Conservation (phyloP, 306 rosid species). For the Quercus suber region DNA sequence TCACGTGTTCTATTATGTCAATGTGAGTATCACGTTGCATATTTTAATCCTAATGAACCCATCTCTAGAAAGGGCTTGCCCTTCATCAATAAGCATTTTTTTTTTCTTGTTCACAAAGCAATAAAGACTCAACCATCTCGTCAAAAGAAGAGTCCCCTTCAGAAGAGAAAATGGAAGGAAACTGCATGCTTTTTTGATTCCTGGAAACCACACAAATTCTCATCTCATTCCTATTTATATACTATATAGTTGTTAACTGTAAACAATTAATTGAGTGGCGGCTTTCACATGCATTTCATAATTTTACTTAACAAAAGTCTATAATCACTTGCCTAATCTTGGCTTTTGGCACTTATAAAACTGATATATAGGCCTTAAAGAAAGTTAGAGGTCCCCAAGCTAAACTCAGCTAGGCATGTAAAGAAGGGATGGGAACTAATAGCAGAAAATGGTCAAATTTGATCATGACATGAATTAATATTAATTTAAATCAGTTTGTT, state of each 20-base stretch:
- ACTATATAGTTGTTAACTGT: not conserved
- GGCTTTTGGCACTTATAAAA: not conserved
- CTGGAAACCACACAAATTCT: not conserved
- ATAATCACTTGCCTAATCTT: no score
- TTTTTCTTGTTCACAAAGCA: not conserved
- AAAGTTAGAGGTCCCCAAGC: not conserved
- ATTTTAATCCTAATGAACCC: no score
- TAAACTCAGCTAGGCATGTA: not conserved
- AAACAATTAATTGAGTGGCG: no score
- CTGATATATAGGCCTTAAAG: not conserved
- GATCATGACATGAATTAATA: not conserved
- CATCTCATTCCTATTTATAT: not conserved
- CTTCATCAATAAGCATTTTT: no score
- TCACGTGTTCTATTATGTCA: no score
- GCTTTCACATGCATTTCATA: no score
- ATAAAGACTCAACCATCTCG: not conserved
- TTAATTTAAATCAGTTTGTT: not conserved
- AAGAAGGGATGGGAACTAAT: not conserved
- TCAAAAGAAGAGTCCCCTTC: no score
- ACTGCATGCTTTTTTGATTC: not conserved
- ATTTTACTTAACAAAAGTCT: no score
- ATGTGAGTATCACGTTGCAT: no score
- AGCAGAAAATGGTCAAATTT: not conserved
- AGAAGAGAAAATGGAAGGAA: not conserved
- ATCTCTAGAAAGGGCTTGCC: no score